These are phyloP conservation scores for Fomitiporia mediterranea DNA, from an alignment of 1,284 basidiomycete species.

Conservation along the genomic window DNA sequence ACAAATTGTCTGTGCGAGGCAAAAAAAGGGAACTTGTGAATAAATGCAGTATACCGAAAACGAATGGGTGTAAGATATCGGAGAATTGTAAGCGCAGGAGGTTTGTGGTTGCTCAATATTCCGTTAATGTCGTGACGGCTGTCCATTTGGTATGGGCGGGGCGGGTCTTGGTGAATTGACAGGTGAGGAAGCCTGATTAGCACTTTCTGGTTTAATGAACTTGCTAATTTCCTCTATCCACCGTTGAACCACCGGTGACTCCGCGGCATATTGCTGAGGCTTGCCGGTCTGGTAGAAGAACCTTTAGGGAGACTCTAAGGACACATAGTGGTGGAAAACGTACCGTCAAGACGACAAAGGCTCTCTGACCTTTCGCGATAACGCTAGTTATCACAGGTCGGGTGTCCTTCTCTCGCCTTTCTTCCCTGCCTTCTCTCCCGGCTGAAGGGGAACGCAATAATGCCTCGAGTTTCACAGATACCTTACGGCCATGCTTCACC, in stretches of 20 bases:
- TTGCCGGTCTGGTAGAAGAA: slow-evolving; percentile 41
- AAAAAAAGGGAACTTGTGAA: too few relatives aligned
- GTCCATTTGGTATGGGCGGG: slow-evolving; percentile 4
- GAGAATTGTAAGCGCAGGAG: too few relatives aligned
- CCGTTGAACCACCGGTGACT: slow-evolving; percentile 34
- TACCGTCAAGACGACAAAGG: slow-evolving; percentile 63
- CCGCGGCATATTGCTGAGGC: slow-evolving; percentile 47
- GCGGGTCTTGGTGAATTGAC: neutral
- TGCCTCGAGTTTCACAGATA: slow-evolving; percentile 48
- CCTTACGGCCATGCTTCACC: slow-evolving; percentile 33
- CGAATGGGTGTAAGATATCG: too few relatives aligned
- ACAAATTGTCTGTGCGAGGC: neutral
- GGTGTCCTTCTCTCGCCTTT: slow-evolving; percentile 29
- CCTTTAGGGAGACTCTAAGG: neutral
- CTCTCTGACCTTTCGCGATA: slow-evolving; percentile 50
- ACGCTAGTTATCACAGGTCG: slow-evolving; percentile 42
- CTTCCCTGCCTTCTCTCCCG: slow-evolving; percentile 22
- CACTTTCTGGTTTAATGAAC: slow-evolving; percentile 7
- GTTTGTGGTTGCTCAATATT: too few relatives aligned
- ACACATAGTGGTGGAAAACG: slow-evolving; percentile 16
- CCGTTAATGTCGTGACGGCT: slow-evolving; percentile 5
- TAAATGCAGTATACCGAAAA: too few relatives aligned
- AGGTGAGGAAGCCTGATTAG: neutral
- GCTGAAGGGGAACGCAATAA: slow-evolving; percentile 32
- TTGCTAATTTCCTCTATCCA: slow-evolving; percentile 48